Percentiles rank a stretch among this genome's conserved stretches.
Evolutionary conservation across 1,284 basidiomycete genomes (phyloP).

Genomic region (Coniferiporia weirii): DNA sequence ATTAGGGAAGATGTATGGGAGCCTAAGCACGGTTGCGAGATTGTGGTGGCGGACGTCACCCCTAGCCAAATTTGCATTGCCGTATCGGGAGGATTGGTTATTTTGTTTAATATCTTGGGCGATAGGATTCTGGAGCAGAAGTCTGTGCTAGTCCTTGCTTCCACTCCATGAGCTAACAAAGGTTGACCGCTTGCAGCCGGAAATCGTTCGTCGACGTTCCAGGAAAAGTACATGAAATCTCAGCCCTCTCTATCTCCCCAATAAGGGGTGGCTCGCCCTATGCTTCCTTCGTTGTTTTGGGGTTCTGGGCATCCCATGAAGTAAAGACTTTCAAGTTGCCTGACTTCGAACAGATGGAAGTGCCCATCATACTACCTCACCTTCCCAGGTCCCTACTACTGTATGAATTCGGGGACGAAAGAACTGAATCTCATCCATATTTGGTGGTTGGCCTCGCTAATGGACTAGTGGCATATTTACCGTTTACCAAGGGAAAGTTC

Average conservation of each 20-base stretch:
- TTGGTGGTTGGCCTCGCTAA: constrained; percentile 78
- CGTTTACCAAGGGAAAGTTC: constrained; percentile 42
- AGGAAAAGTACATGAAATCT: constrained; percentile 43
- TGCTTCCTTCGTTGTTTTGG: constrained; percentile 50
- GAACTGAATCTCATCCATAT: constrained; percentile 39
- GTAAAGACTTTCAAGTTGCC: constrained; percentile 56
- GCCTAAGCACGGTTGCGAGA: constrained; percentile 2
- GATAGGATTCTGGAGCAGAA: constrained; percentile 7
- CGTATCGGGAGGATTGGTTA: constrained; percentile 9
- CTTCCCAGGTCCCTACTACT: constrained; percentile 71
- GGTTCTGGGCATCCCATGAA: constrained; percentile 72
- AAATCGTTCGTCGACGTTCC: constrained; percentile 21
- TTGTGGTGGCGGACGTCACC: constrained; percentile 17
- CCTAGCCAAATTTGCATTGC: constrained; percentile 17
- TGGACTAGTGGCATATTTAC: constrained; percentile 68
- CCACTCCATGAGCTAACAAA: background rate
- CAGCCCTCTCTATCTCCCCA: constrained; percentile 59
- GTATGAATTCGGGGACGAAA: constrained; percentile 52
- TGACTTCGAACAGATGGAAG: constrained; percentile 37
- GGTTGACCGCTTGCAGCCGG: constrained; percentile 2
- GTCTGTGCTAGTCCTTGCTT: constrained; percentile 1
- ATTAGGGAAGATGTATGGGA: constrained; percentile 8
- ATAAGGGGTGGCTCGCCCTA: constrained; percentile 43
- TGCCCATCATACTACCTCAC: constrained; percentile 44
- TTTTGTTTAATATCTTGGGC: constrained; percentile 9